phyloP scores from a whole-genome alignment of 2,329 filamentous ascomycete genomes.

The Colletotrichum kahawae region DNA sequence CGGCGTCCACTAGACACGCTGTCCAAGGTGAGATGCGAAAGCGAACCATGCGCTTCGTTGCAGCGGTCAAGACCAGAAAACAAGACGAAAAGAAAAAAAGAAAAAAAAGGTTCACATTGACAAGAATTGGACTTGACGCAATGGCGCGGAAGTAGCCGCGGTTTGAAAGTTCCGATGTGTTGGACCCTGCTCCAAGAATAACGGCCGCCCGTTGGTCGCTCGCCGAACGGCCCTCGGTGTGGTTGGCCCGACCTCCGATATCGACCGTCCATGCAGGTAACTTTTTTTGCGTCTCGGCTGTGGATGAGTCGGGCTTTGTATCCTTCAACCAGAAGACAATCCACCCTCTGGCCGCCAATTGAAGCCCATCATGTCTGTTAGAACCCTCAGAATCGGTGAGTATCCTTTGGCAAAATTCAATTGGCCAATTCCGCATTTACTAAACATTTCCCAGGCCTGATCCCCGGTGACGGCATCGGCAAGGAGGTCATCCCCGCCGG shows the following conservation, averaged over 20 bases:
- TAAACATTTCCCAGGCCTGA: conserved; percentile 66
- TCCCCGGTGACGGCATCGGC: conserved; percentile 97
- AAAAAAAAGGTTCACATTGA: not conserved
- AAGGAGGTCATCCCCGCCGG: conserved; percentile 97
- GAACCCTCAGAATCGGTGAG: conserved; percentile 47
- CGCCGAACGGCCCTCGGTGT: conserved; percentile 20
- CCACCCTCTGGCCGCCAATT: conserved; percentile 9
- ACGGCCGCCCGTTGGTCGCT: conserved; percentile 9
- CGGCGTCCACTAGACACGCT: not conserved
- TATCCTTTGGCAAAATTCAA: not conserved
- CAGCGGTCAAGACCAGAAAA: not conserved
- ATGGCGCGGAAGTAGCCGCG: not conserved
- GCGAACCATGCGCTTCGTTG: not conserved
- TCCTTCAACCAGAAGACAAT: not conserved
- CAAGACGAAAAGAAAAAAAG: not conserved
- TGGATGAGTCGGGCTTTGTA: not conserved
- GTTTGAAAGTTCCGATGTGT: not conserved
- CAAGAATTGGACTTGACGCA: conserved; percentile 1
- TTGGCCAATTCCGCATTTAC: not conserved
- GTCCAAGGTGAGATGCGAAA: not conserved
- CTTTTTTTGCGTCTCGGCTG: conserved; percentile 9
- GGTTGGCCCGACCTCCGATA: conserved; percentile 19
- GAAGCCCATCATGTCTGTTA: conserved; percentile 40
- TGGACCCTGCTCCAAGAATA: not conserved
- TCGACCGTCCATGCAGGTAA: conserved; percentile 4